These are phyloP conservation scores for Cordyceps cicadae DNA, from an alignment of 2,329 filamentous ascomycete genomes.

Conservation along the genomic window DNA sequence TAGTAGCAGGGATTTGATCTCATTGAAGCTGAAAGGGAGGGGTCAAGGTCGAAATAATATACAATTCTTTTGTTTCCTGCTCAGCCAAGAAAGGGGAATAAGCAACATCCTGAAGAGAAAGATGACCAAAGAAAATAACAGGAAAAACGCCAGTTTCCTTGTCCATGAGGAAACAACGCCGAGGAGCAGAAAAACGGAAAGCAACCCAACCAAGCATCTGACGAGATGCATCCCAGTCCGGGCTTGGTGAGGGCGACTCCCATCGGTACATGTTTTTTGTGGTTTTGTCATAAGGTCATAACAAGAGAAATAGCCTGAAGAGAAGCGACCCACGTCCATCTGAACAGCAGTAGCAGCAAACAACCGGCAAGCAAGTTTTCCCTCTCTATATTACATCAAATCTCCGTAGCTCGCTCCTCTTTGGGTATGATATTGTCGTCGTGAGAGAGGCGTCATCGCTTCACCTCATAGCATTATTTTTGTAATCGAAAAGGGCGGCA, in stretches of 20 bases:
- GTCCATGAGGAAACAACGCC: slow-evolving; percentile 6
- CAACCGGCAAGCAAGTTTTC: slow-evolving; percentile 1
- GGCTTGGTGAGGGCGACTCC: neutral
- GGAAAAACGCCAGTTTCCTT: neutral
- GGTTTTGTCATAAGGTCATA: slow-evolving; percentile 23
- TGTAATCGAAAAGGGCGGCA: neutral
- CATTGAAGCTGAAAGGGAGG: neutral
- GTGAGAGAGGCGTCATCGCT: slow-evolving; percentile 4
- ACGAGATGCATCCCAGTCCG: neutral
- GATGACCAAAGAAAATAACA: too few relatives aligned
- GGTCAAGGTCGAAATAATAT: neutral
- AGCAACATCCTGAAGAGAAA: neutral
- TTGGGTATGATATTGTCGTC: slow-evolving; percentile 1
- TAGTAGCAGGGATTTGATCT: neutral
- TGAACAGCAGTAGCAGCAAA: slow-evolving; percentile 1
- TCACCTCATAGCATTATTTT: slow-evolving; percentile 7
- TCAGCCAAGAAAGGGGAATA: neutral
- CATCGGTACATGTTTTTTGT: slow-evolving; percentile 3
- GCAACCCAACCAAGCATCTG: neutral
- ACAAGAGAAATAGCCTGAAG: slow-evolving; percentile 13
- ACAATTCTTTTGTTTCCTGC: slow-evolving; percentile 7
- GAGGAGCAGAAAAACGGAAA: neutral
- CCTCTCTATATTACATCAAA: slow-evolving; percentile 8
- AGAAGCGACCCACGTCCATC: neutral
- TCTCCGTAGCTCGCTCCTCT: slow-evolving; percentile 7